Conservation (phyloP, 108 stramenopile species). For the Aureococcus anophagefferens region DNA sequence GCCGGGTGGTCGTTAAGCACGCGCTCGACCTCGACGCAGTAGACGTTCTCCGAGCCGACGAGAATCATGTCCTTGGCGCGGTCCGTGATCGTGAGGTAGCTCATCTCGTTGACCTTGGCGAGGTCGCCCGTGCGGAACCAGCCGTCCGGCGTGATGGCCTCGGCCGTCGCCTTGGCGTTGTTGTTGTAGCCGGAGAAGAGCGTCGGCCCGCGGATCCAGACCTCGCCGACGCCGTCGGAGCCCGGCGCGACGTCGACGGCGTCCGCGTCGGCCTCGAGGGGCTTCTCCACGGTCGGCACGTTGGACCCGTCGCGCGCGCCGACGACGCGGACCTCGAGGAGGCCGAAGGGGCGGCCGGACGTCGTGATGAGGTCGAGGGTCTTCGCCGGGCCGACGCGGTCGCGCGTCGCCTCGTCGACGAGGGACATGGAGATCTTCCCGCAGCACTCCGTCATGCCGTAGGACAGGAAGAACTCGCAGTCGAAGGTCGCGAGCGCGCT, state of each 20-base stretch:
- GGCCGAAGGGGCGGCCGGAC: background rate
- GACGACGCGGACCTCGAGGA: background rate
- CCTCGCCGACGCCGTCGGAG: background rate
- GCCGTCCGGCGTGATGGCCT: conserved; percentile 5
- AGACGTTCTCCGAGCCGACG: conserved; percentile 20
- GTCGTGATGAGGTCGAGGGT: background rate
- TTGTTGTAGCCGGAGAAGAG: conserved; percentile 3
- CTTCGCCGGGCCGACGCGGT: background rate
- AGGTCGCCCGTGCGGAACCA: background rate
- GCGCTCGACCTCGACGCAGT: conserved; percentile 24
- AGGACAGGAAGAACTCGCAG: background rate
- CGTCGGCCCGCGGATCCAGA: conserved; percentile 10
- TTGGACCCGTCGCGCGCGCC: too few relatives aligned
- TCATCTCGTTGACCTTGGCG: conserved; percentile 8
- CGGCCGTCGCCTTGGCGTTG: conserved; percentile 7
- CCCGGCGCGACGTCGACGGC: background rate
- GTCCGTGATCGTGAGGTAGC: conserved; percentile 10
- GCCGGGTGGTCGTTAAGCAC: conserved; percentile 15
- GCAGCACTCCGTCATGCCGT: background rate
- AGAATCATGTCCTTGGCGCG: background rate
- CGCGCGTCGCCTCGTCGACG: background rate
- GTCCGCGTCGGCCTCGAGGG: too few relatives aligned
- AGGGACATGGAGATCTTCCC: background rate
- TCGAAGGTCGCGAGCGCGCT: background rate
- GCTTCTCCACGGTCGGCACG: too few relatives aligned